Percentiles rank a stretch among this genome's conserved stretches.
These are phyloP conservation scores for Epichloe amarillans DNA, from an alignment of 2,329 filamentous ascomycete genomes.

Conservation along the genomic window DNA sequence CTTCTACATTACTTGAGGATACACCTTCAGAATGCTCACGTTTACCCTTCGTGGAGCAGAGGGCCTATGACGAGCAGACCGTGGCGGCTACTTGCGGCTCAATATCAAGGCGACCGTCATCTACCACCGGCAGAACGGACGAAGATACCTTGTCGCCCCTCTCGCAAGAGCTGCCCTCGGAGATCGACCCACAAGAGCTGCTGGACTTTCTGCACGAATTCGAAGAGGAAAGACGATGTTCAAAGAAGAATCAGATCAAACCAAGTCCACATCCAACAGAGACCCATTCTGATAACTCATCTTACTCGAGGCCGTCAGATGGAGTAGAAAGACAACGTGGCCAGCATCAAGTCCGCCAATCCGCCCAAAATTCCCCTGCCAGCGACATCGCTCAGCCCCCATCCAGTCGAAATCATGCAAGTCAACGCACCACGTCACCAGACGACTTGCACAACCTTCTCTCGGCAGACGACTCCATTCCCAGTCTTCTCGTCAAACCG, in stretches of 20 bases:
- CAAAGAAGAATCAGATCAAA: neutral
- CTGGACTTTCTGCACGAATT: constrained; percentile 3
- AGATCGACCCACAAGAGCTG: constrained; percentile 5
- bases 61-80: neutral
- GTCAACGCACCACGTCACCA: neutral
- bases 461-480: neutral
- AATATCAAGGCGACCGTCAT: neutral
- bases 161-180: neutral
- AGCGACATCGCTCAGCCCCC: constrained; percentile 1
- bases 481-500: constrained; percentile 7
- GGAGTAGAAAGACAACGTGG: neutral
- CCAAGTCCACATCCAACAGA: neutral
- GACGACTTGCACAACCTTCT: neutral
- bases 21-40: neutral
- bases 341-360: neutral
- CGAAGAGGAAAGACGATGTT: neutral
- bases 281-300: neutral
- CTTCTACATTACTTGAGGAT: neutral
- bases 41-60: neutral
- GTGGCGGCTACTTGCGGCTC: constrained; percentile 1
- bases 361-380: neutral
- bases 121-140: neutral
- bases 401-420: constrained; percentile 4
- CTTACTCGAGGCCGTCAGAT: neutral
- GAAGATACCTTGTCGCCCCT: neutral